Conservation (phyloP, 495 filamentous ascomycete genomes). For the Rhizodiscina lignyota region DNA sequence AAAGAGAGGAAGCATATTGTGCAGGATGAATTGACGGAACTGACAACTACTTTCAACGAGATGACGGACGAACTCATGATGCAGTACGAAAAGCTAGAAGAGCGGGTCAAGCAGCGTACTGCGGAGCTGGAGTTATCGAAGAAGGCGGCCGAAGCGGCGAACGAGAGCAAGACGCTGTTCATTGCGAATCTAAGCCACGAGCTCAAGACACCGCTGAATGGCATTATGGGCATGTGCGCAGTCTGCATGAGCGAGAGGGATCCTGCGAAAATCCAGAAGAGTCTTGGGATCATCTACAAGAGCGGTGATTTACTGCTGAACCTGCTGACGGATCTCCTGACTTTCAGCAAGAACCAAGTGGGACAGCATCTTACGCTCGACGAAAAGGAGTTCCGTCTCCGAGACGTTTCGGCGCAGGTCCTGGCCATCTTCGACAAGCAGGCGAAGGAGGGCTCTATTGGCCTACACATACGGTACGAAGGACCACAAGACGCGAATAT, state of each 20-base stretch:
- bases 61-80: constrained; percentile 83
- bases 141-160: constrained; percentile 78
- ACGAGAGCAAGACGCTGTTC: constrained; percentile 88
- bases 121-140: constrained; percentile 75
- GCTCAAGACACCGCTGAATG: constrained; percentile 82
- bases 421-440: constrained; percentile 79
- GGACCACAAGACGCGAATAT: constrained; percentile 30
- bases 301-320: constrained; percentile 78
- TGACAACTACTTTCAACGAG: constrained; percentile 77
- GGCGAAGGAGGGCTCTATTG: constrained; percentile 58
- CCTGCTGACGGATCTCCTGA: constrained; percentile 77
- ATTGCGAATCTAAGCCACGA: constrained; percentile 95
- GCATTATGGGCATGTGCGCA: constrained; percentile 83
- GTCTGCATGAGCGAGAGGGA: constrained; percentile 86
- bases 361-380: constrained; percentile 64
- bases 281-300: constrained; percentile 72
- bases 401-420: constrained; percentile 64
- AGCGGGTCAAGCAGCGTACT: constrained; percentile 69
- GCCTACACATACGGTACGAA: constrained; percentile 51
- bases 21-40: constrained; percentile 75
- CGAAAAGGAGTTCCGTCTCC: constrained; percentile 68
- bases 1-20: constrained; percentile 55
- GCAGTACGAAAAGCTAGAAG: constrained; percentile 70
- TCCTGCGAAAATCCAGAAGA: constrained; percentile 54
- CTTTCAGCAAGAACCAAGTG: constrained; percentile 86